Evolutionary conservation across 177 flowering plant species (phyloP).

Genomic region (Telopea speciosissima): DNA sequence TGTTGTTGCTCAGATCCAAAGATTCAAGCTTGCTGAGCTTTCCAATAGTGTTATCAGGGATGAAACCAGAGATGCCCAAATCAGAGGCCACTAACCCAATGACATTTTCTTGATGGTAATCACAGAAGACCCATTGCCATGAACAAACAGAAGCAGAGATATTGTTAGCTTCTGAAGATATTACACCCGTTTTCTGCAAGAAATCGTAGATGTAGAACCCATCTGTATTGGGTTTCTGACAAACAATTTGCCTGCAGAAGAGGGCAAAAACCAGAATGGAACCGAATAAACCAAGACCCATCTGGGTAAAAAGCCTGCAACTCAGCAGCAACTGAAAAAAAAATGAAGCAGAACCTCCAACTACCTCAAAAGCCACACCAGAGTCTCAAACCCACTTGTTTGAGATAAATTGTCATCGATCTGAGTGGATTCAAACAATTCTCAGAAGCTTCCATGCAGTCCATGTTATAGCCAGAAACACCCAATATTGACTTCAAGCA

Average conservation of each 20-base stretch:
- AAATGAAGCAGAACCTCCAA: not conserved
- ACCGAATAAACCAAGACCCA: conserved; percentile 38
- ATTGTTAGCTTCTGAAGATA: conserved; percentile 29
- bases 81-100: conserved; percentile 40
- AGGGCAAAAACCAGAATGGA: conserved; percentile 36
- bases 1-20: conserved; percentile 80
- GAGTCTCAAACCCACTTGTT: too few relatives aligned
- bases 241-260: conserved; percentile 32
- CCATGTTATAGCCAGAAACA: not conserved
- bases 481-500: conserved; percentile 1
- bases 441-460: not conserved
- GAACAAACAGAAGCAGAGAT: conserved; percentile 56
- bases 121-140: conserved; percentile 68
- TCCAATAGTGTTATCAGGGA: conserved; percentile 85
- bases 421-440: not conserved
- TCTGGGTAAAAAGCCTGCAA: conserved; percentile 18
- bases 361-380: not conserved
- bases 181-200: conserved; percentile 51
- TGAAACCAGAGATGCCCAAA: conserved; percentile 55
- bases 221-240: conserved; percentile 77
- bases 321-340: conserved; percentile 1
- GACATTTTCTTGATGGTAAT: conserved; percentile 33
- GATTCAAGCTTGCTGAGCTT: conserved; percentile 59
- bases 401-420: too few relatives aligned
- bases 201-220: conserved; percentile 61